These are phyloP conservation scores for Onygenales sp. DNA, from an alignment of 2,329 filamentous ascomycete genomes.

Conservation along the genomic window DNA sequence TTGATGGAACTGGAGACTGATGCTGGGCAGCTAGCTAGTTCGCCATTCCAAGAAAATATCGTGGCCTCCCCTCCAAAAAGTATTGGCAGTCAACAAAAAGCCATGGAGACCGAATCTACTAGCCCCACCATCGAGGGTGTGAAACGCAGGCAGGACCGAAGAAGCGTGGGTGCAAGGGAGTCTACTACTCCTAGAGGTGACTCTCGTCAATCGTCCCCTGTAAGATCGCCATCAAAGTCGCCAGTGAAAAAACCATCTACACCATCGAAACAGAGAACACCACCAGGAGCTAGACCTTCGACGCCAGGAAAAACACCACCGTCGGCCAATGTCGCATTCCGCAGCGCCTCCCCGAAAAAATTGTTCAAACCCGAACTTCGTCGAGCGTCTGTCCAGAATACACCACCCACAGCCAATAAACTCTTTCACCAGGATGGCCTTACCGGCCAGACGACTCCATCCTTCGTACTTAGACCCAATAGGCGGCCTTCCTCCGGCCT, in stretches of 20 bases:
- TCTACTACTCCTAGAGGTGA: conserved; percentile 36
- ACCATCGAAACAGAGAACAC: conserved; percentile 35
- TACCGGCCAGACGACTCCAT: conserved; percentile 52
- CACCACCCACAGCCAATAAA: conserved; percentile 21
- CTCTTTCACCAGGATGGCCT: conserved; percentile 47
- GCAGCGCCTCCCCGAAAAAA: conserved; percentile 41
- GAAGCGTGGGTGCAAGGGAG: conserved; percentile 36
- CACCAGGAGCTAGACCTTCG: conserved; percentile 34
- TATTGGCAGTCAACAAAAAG: conserved; percentile 22
- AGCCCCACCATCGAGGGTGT: conserved; percentile 50
- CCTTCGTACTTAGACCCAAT: conserved; percentile 54
- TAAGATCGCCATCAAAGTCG: conserved; percentile 1
- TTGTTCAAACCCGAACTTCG: conserved; percentile 35
- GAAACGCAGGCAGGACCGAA: conserved; percentile 34
- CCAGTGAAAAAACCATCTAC: conserved; percentile 24
- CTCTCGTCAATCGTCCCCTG: conserved; percentile 29
- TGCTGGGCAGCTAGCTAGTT: conserved; percentile 37
- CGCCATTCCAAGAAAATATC: conserved; percentile 35
- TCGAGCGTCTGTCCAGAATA: conserved; percentile 29
- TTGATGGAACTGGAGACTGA: conserved; percentile 48
- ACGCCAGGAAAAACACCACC: conserved; percentile 44
- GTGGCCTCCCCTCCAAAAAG: conserved; percentile 22
- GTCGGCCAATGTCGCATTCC: conserved; percentile 36
- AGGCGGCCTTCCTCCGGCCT: conserved; percentile 54
- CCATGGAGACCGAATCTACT: conserved; percentile 39